These are phyloP conservation scores for Hymenoscyphus fructigenus DNA, from an alignment of 2,329 filamentous ascomycete species.

Conservation along the genomic window DNA sequence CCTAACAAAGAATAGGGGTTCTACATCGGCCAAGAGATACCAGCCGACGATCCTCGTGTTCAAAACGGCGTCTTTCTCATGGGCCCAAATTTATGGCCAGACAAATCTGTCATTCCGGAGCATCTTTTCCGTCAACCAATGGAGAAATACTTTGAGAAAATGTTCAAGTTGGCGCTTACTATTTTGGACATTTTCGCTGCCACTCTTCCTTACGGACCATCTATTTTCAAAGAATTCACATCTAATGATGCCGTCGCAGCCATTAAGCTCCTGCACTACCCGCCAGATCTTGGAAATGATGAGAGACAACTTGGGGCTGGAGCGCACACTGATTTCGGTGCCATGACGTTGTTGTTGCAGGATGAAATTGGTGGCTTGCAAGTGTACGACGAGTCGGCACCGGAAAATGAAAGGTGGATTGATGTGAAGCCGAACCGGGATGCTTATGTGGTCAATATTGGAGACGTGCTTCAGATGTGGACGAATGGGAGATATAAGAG, in stretches of 20 bases:
- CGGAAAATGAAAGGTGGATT: conserved; percentile 38
- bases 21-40: conserved; percentile 44
- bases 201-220: conserved; percentile 44
- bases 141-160: conserved; percentile 43
- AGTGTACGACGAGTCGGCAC: conserved; percentile 42
- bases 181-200: conserved; percentile 44
- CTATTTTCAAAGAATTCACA: conserved; percentile 45
- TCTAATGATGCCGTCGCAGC: conserved; percentile 42
- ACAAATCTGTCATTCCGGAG: conserved; percentile 33
- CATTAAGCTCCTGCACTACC: conserved; percentile 51
- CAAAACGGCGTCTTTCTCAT: conserved; percentile 38
- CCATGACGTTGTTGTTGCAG: conserved; percentile 53
- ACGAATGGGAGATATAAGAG: conserved; percentile 51
- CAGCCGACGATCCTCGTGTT: conserved; percentile 40
- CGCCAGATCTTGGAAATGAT: conserved; percentile 40
- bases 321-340: conserved; percentile 53
- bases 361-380: conserved; percentile 49
- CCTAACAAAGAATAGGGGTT: conserved; percentile 34
- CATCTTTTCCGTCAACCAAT: conserved; percentile 40
- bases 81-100: conserved; percentile 47
- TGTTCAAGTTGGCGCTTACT: conserved; percentile 39
- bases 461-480: conserved; percentile 49
- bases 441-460: conserved; percentile 51
- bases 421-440: conserved; percentile 43
- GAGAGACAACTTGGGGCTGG: conserved; percentile 30